Base-by-base conservation (phyloP, 2,329 filamentous ascomycete species). In the Penicillium digitatum region DNA sequence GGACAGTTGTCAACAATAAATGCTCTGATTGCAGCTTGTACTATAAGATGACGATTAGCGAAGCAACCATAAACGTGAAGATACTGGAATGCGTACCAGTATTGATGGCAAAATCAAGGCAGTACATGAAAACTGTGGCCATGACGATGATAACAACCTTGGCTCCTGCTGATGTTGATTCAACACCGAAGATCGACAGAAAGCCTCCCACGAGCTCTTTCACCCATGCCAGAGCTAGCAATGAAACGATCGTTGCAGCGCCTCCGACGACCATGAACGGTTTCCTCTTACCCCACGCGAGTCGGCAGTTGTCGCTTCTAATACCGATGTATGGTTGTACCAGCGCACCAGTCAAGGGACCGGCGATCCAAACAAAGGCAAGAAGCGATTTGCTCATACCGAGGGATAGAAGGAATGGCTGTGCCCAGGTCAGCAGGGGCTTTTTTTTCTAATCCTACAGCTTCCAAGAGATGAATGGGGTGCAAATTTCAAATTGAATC, bases 91-190 rank as follows among this genome's bases (percentile, higher is more conserved):
- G 48, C 56, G 73, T 76, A 88, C 86, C 87, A 54, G 92, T 94
- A 74, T 97, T 97, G 77, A 97, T 94, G 66, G 92, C 86, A 72
- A 97, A 94, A 72, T 97, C 93, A 48, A 97, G 81, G 47, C 94
- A 80, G 73, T 95, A 97, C 65, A 97, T 88, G 76, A 91, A 87
- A 29, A 91, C 69, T 6, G 96, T 90, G 8, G 93, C 93, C 54
- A 90, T 81, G 31, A 90, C 77, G 62, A 96, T 93, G 45, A 88
- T 83, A 39, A 79, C 77, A 3, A 79, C 80, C 66, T 84, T 86
- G 43, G 88, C 86, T 3, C 80, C 82, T 8, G 80, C 64, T 0
- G 87, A 89, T 37, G 85, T 80, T n/a, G 77, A 76, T 51, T 87
- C 81, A 11, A 84, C 87, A 11, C 89, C 88, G 65, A 94, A 91